A percentile compares a stretch with the other conserved stretches of the same genome.
These are phyloP conservation scores for Ehretia macrophylla DNA, from an alignment of 257 asterid genomes.

Conservation along the genomic window DNA sequence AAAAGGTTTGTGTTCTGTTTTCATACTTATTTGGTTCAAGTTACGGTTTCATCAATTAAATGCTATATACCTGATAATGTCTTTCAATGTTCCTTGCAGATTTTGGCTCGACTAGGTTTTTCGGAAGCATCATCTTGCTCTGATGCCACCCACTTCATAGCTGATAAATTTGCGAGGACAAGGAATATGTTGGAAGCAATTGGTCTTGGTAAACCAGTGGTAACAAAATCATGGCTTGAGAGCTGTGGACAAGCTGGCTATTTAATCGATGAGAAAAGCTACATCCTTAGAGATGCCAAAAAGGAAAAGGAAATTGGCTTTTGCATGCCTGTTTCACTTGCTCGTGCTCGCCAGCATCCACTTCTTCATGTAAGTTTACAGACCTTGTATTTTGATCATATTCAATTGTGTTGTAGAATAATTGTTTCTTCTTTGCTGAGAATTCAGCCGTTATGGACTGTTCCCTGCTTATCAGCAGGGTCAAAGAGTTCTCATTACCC, in stretches of 20 bases:
- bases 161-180: conserved; percentile 66
- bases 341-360: conserved; percentile 51
- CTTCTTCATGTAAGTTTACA: conserved; percentile 53
- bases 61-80: background rate
- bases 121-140: conserved; percentile 49
- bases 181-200: conserved; percentile 79
- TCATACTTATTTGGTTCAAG: conserved; percentile 1
- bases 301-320: conserved; percentile 77
- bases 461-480: conserved; percentile 40
- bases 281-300: conserved; percentile 69
- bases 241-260: conserved; percentile 62
- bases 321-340: conserved; percentile 56
- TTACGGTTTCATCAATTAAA: background rate
- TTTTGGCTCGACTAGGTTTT: conserved; percentile 52
- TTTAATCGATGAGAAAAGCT: conserved; percentile 49
- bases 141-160: conserved; percentile 73
- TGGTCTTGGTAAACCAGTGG: conserved; percentile 68
- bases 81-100: conserved; percentile 32
- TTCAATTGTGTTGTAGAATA: conserved; percentile 4
- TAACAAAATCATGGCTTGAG: conserved; percentile 78
- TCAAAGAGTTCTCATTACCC: conserved; percentile 53
- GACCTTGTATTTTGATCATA: background rate
- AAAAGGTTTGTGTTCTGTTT: conserved; percentile 38
- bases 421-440: conserved; percentile 8
- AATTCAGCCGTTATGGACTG: conserved; percentile 4